Percentiles rank a stretch among this genome's conserved stretches.
These are phyloP conservation scores for Scheffersomyces stambukii DNA, from an alignment of 1,139 yeast genomes.

Conservation along the genomic window DNA sequence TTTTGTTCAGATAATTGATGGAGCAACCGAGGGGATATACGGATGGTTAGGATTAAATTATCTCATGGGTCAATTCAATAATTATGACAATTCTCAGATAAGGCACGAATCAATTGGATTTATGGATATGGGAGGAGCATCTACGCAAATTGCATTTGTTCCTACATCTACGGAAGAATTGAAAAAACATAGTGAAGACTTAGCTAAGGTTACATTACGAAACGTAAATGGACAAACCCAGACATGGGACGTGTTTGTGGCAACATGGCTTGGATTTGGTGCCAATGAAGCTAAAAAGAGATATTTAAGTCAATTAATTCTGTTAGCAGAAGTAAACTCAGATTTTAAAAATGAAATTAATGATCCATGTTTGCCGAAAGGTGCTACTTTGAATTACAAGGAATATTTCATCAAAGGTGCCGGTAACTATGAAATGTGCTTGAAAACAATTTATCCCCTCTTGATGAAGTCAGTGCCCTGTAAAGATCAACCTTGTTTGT, in stretches of 20 bases:
- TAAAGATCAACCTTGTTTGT: constrained; percentile 66
- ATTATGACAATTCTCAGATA: constrained; percentile 29
- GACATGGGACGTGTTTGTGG: constrained; percentile 69
- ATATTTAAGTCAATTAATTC: constrained; percentile 50
- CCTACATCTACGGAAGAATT: constrained; percentile 55
- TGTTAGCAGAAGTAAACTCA: constrained; percentile 21
- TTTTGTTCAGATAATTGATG: constrained; percentile 70
- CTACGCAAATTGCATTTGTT: constrained; percentile 76
- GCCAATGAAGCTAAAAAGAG: constrained; percentile 74
- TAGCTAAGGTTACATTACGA: constrained; percentile 52
- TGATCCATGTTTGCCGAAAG: constrained; percentile 72
- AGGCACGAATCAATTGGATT: constrained; percentile 63
- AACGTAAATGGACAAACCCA: constrained; percentile 59
- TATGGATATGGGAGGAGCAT: constrained; percentile 92
- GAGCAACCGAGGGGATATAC: constrained; percentile 74
- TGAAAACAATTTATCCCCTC: constrained; percentile 65
- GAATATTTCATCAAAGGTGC: constrained; percentile 53
- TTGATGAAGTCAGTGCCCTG: constrained; percentile 71
- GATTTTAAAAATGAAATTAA: constrained; percentile 25
- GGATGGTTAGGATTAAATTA: constrained; percentile 81
- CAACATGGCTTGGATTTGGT: constrained; percentile 84
- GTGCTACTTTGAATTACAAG: constrained; percentile 41
- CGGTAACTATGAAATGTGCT: constrained; percentile 67
- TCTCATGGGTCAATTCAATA: constrained; percentile 51
- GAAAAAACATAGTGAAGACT: constrained; percentile 57